These are phyloP conservation scores for Galerina sulciceps DNA, from an alignment of 768 basidiomycete genomes.

Conservation along the genomic window DNA sequence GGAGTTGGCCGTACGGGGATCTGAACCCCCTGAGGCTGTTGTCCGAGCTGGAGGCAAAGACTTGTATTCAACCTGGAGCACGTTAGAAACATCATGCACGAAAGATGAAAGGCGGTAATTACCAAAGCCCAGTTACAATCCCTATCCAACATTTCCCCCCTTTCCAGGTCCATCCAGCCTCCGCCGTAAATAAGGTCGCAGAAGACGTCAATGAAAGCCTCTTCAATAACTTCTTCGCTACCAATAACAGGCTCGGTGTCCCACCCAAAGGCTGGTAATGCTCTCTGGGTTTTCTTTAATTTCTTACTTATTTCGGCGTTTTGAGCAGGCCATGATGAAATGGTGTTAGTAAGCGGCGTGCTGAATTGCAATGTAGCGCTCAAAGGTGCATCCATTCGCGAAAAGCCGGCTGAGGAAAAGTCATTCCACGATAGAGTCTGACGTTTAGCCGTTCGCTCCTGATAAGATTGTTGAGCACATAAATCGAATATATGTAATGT, in stretches of 20 bases:
- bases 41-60: constrained; percentile 56
- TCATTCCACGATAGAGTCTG: constrained; percentile 90
- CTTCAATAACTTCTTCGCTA: constrained; percentile 83
- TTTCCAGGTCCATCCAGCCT: constrained; percentile 83
- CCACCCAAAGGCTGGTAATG: constrained; percentile 88
- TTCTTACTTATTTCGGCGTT: constrained; percentile 76
- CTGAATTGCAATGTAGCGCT: constrained; percentile 85
- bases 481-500: constrained; percentile 1
- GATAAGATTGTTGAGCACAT: constrained; percentile 2
- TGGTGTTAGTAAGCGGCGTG: constrained; percentile 46
- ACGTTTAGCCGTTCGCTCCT: constrained; percentile 76
- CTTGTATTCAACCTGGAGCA: constrained; percentile 81
- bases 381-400: constrained; percentile 76
- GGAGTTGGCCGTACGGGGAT: constrained; percentile 74
- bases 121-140: constrained; percentile 95
- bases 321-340: constrained; percentile 76
- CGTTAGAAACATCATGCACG: not conserved
- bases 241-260: constrained; percentile 86
- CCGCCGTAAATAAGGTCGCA: constrained; percentile 81
- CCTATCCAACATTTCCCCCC: constrained; percentile 74
- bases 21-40: constrained; percentile 41
- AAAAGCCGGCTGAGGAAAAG: constrained; percentile 84
- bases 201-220: constrained; percentile 87
- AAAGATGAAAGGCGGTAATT: constrained; percentile 24
- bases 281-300: constrained; percentile 83